These are phyloP conservation scores for Candida sanyaensis DNA, from an alignment of 1,139 yeast genomes.

Conservation along the genomic window DNA sequence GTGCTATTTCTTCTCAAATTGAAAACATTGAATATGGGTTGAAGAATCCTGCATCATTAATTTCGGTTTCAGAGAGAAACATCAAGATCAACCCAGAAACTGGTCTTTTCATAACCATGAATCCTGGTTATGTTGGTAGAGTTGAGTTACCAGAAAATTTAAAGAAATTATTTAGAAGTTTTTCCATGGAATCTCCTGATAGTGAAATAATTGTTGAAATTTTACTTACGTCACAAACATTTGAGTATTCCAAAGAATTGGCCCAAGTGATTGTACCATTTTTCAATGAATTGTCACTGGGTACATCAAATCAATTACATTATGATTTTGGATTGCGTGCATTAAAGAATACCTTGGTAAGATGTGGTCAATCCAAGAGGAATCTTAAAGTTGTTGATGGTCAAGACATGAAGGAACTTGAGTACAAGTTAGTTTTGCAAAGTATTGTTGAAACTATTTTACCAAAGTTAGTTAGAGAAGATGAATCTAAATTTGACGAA, in stretches of 20 bases:
- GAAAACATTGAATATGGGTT: conserved; percentile 68
- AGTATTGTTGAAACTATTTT: conserved; percentile 61
- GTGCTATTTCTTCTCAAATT: conserved; percentile 85
- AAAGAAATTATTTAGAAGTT: conserved; percentile 73
- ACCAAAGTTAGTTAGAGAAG: conserved; percentile 64
- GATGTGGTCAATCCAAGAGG: conserved; percentile 57
- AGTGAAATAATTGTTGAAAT: conserved; percentile 69
- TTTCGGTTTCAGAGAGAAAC: conserved; percentile 53
- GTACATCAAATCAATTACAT: conserved; percentile 61
- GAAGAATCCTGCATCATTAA: conserved; percentile 17
- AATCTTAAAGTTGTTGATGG: neutral
- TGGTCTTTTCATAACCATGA: conserved; percentile 88
- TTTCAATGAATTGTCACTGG: conserved; percentile 42
- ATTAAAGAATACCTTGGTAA: conserved; percentile 61
- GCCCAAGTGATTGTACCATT: conserved; percentile 57
- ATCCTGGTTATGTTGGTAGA: conserved; percentile 88
- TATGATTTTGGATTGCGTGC: conserved; percentile 92
- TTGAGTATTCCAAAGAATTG: conserved; percentile 48
- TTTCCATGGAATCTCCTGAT: conserved; percentile 78
- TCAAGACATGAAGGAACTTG: conserved; percentile 20
- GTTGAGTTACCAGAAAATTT: conserved; percentile 82
- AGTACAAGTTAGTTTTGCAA: conserved; percentile 45
- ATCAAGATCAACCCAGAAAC: conserved; percentile 51
- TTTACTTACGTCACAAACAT: conserved; percentile 73
- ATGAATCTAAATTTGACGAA: conserved; percentile 40